Conservation (phyloP, 805 yeast genomes). For the Metschnikowia dekortorum region DNA sequence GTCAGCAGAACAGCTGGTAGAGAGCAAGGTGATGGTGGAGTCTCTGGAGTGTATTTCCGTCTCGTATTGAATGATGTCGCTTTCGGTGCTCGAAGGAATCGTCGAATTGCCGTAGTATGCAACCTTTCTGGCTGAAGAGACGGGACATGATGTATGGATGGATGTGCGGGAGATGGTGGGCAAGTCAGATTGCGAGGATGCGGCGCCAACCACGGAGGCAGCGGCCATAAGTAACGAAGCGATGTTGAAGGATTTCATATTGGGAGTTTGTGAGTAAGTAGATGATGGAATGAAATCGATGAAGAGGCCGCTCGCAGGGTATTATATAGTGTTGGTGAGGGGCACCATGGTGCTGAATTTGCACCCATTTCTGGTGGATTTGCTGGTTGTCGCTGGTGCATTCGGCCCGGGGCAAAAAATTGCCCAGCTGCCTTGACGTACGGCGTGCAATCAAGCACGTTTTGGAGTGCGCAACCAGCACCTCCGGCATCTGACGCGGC, state of each 20-base stretch:
- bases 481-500: not conserved
- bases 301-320: not conserved
- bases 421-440: not conserved
- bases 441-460: not conserved
- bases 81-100: not conserved
- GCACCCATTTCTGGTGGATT: conserved; percentile 2
- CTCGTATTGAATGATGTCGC: conserved; percentile 10
- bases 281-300: not conserved
- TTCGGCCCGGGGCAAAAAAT: not conserved
- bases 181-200: conserved; percentile 5
- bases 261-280: not conserved
- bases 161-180: conserved; percentile 15
- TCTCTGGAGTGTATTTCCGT: conserved; percentile 13
- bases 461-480: conserved; percentile 1
- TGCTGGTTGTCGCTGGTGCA: conserved; percentile 1
- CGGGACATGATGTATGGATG: conserved; percentile 13
- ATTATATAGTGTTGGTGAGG: not conserved
- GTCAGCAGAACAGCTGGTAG: conserved; percentile 29
- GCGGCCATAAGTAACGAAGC: conserved; percentile 9
- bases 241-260: conserved; percentile 10
- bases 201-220: conserved; percentile 5
- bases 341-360: not conserved
- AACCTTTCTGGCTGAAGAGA: not conserved
- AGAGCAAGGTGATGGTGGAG: conserved; percentile 11
- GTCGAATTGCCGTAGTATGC: conserved; percentile 11